phyloP scores from a whole-genome alignment of 257 asterid genomes.

The Solanum sejunctum region DNA sequence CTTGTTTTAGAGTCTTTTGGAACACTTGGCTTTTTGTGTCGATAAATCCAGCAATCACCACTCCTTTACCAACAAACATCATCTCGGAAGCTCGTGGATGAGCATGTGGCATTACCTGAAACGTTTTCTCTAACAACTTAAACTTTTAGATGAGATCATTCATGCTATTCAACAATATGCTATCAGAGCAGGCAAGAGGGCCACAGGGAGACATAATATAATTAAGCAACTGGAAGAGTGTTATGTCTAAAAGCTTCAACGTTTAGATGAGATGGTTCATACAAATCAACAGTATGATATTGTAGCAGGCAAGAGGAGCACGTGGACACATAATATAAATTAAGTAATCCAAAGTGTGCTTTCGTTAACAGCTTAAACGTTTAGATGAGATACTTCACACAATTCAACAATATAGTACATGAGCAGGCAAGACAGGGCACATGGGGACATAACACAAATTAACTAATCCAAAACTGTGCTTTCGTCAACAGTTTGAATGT shows the following conservation, averaged over 20 bases:
- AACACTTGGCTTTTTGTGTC: conserved; percentile 36
- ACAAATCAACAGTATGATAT: not conserved
- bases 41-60: conserved; percentile 40
- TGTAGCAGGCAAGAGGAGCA: not conserved
- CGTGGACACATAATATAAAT: not conserved
- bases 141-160: not conserved
- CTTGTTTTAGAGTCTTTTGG: conserved; percentile 31
- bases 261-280: not conserved
- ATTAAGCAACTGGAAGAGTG: not conserved
- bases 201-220: not conserved
- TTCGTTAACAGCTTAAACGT: not conserved
- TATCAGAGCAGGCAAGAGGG: not conserved
- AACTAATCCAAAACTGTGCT: not conserved
- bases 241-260: not conserved
- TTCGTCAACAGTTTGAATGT: not conserved
- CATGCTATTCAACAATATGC: not conserved
- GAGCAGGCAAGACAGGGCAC: not conserved
- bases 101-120: conserved; percentile 25
- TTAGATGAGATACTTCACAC: not conserved
- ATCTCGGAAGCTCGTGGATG: conserved; percentile 74
- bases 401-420: not conserved
- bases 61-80: conserved; percentile 41
- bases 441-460: not conserved
- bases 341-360: not conserved
- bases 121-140: too few relatives aligned